These are phyloP conservation scores for Byssothecium circinans DNA, from an alignment of 2,329 filamentous ascomycete species.

Conservation along the genomic window DNA sequence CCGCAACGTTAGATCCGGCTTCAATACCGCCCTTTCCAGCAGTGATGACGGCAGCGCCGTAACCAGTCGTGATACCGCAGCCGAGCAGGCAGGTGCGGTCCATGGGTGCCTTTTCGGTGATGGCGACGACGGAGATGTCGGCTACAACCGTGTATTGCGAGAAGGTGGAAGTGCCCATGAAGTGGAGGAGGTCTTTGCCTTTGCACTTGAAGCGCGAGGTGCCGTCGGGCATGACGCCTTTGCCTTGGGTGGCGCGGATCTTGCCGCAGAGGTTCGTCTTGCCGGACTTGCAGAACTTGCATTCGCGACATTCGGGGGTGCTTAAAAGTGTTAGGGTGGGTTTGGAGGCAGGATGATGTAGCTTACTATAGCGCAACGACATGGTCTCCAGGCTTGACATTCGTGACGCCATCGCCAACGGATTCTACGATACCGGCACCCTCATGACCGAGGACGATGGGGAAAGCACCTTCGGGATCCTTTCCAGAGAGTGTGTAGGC, in stretches of 20 bases:
- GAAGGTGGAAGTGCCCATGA: conserved; percentile 99
- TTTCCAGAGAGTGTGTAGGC: conserved; percentile 76
- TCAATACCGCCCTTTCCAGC: conserved; percentile 72
- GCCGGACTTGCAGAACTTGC: conserved; percentile 99
- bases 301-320: conserved; percentile 95
- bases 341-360: background rate
- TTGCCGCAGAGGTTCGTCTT: conserved; percentile 99
- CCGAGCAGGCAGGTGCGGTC: conserved; percentile 94
- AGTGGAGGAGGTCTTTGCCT: conserved; percentile 93
- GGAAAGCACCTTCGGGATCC: conserved; percentile 76
- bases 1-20: conserved; percentile 82
- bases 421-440: conserved; percentile 48
- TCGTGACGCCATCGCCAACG: conserved; percentile 90
- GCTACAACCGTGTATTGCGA: conserved; percentile 98
- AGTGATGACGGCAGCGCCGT: conserved; percentile 92
- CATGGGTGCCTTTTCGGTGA: conserved; percentile 88
- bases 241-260: conserved; percentile 95
- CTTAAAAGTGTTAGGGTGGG: conserved; percentile 52
- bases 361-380: conserved; percentile 58
- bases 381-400: conserved; percentile 89
- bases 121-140: conserved; percentile 95
- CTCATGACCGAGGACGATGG: conserved; percentile 48
- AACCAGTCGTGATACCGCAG: conserved; percentile 98
- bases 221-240: conserved; percentile 95
- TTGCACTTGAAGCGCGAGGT: conserved; percentile 93